Percentiles rank a stretch among this genome's conserved stretches.
phyloP scores from a whole-genome alignment of 129 eudicot species.

The Deinandra increscens region DNA sequence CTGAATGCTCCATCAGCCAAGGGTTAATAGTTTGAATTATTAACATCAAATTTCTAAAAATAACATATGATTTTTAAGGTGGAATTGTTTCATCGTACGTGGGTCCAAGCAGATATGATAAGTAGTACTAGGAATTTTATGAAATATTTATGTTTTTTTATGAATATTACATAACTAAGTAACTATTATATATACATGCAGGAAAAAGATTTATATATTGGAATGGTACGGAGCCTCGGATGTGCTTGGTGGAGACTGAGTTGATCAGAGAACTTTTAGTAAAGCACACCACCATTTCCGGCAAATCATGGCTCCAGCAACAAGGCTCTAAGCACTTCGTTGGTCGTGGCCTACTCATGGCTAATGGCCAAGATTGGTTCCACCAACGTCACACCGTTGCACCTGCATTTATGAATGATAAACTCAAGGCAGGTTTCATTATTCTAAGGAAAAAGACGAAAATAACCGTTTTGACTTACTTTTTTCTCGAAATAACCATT shows the following conservation, averaged over 20 bases:
- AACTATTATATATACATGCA: slow-evolving; percentile 16
- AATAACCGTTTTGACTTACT: too few relatives aligned
- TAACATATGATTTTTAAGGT: background rate
- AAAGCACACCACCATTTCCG: slow-evolving; percentile 67
- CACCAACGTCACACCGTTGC: slow-evolving; percentile 92
- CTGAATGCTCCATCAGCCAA: too few relatives aligned
- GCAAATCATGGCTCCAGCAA: slow-evolving; percentile 90
- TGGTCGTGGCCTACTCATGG: slow-evolving; percentile 84
- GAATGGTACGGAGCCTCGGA: slow-evolving; percentile 90
- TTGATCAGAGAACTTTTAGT: slow-evolving; percentile 66
- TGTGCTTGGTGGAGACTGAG: slow-evolving; percentile 77
- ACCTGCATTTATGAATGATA: slow-evolving; percentile 86
- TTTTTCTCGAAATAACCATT: too few relatives aligned
- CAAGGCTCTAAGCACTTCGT: slow-evolving; percentile 86
- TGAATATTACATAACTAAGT: background rate
- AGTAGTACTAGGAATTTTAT: background rate
- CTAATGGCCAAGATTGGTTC: slow-evolving; percentile 82
- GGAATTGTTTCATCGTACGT: background rate
- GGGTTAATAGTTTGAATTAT: too few relatives aligned
- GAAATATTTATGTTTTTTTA: background rate
- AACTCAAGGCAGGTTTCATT: slow-evolving; percentile 94
- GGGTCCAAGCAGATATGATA: background rate
- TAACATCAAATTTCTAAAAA: too few relatives aligned
- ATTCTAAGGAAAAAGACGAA: too few relatives aligned
- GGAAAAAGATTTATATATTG: slow-evolving; percentile 83